These are phyloP conservation scores for Penicillium longicatenatum DNA, from an alignment of 495 filamentous ascomycete species.

Conservation along the genomic window DNA sequence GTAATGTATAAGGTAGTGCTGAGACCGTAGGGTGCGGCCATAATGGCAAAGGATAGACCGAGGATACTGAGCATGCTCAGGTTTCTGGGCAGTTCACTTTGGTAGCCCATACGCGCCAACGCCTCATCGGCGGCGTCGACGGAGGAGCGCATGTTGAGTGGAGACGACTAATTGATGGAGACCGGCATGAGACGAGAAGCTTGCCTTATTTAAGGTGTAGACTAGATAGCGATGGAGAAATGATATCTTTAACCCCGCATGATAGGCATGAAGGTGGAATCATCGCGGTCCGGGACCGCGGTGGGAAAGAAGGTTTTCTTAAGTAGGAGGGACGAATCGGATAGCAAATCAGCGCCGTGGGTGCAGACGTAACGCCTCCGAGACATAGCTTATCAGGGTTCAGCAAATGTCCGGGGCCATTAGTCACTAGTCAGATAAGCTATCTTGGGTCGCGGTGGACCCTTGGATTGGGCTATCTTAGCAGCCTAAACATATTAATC, in stretches of 20 bases:
- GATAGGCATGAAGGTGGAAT: conserved; percentile 12
- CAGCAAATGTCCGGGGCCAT: background rate
- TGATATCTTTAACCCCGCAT: conserved; percentile 24
- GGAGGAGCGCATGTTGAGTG: conserved; percentile 27
- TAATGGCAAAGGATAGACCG: conserved; percentile 60
- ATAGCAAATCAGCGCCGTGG: background rate
- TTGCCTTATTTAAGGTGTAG: conserved; percentile 16
- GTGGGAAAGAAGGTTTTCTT: conserved; percentile 10
- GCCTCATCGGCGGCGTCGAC: conserved; percentile 52
- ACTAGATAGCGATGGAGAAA: background rate
- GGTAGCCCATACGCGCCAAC: conserved; percentile 64
- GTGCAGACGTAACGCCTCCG: background rate
- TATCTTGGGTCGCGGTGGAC: background rate
- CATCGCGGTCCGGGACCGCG: conserved; percentile 35
- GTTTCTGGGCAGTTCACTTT: conserved; percentile 60
- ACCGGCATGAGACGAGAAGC: conserved; percentile 5
- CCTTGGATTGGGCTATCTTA: background rate
- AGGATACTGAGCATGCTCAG: conserved; percentile 67
- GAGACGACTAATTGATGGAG: background rate
- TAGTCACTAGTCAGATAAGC: conserved; percentile 5
- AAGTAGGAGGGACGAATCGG: background rate
- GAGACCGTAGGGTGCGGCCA: conserved; percentile 66
- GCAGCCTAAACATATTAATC: too few species aligned
- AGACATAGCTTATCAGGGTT: conserved; percentile 7
- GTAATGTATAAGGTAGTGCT: conserved; percentile 72